phyloP scores from a whole-genome alignment of 2,329 filamentous ascomycete genomes.

The Aspergillus sojae region DNA sequence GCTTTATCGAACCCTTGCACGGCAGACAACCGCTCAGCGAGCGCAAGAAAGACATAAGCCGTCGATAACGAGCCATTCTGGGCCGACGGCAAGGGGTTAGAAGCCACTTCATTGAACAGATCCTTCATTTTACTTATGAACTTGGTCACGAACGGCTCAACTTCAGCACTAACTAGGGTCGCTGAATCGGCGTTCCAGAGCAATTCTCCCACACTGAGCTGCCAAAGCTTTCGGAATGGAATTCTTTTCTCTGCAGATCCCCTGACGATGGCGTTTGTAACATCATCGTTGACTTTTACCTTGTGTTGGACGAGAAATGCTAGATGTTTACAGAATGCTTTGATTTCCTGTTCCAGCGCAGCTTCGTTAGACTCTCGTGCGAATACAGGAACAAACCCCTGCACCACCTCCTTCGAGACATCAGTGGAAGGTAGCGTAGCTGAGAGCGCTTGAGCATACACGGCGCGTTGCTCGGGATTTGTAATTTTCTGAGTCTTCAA shows the following conservation, averaged over 20 bases:
- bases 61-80: conserved; percentile 82
- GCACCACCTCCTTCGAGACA: conserved; percentile 67
- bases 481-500: conserved; percentile 83
- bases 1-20: conserved; percentile 58
- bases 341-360: conserved; percentile 75
- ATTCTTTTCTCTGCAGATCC: conserved; percentile 84
- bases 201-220: conserved; percentile 71
- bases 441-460: conserved; percentile 80
- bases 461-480: conserved; percentile 78
- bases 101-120: conserved; percentile 74
- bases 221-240: conserved; percentile 76
- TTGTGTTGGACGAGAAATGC: conserved; percentile 64
- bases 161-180: conserved; percentile 52
- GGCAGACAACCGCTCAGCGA: conserved; percentile 59
- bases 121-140: conserved; percentile 58
- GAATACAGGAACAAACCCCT: conserved; percentile 68
- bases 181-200: conserved; percentile 60
- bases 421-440: conserved; percentile 62
- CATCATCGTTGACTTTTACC: conserved; percentile 64
- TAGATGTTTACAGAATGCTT: conserved; percentile 68
- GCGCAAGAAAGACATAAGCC: conserved; percentile 72
- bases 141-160: conserved; percentile 52
- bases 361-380: conserved; percentile 87
- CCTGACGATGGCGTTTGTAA: conserved; percentile 74
- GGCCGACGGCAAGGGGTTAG: conserved; percentile 76